These are phyloP conservation scores for Yarrowia keelungensis DNA, from an alignment of 805 yeast species.

Conservation along the genomic window DNA sequence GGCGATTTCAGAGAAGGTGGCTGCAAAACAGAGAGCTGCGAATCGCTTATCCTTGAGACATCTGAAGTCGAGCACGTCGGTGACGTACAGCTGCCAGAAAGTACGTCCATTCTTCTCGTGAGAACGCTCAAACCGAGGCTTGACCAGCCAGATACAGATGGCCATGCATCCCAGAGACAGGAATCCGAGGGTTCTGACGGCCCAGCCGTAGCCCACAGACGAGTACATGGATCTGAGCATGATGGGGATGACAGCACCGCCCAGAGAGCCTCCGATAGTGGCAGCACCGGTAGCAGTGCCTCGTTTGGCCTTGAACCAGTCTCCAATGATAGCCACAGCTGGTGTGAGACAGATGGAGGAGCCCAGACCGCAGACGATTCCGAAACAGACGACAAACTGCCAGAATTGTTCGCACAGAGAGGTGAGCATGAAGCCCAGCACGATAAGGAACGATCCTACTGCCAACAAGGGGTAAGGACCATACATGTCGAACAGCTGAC, in stretches of 20 bases:
- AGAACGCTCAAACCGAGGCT: slow-evolving; percentile 52
- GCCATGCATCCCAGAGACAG: slow-evolving; percentile 54
- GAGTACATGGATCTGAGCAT: slow-evolving; percentile 59
- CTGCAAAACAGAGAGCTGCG: slow-evolving; percentile 54
- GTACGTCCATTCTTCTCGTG: slow-evolving; percentile 16
- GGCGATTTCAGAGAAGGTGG: slow-evolving; percentile 57
- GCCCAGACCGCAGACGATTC: slow-evolving; percentile 64
- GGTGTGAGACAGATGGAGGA: slow-evolving; percentile 68
- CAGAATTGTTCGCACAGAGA: slow-evolving; percentile 62
- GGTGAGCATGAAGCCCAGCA: slow-evolving; percentile 63
- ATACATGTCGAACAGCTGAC: slow-evolving; percentile 66
- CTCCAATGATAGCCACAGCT: slow-evolving; percentile 65
- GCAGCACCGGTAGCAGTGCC: slow-evolving; percentile 63
- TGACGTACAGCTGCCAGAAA: slow-evolving; percentile 34
- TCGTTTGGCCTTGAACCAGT: slow-evolving; percentile 67
- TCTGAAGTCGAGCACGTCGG: slow-evolving; percentile 32
- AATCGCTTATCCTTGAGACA: slow-evolving; percentile 55
- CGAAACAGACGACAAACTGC: slow-evolving; percentile 68
- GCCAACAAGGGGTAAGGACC: slow-evolving; percentile 59
- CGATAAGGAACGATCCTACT: slow-evolving; percentile 56
- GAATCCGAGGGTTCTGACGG: slow-evolving; percentile 61
- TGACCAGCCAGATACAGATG: slow-evolving; percentile 52
- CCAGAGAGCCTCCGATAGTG: slow-evolving; percentile 63
- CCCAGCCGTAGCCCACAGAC: slow-evolving; percentile 65
- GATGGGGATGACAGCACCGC: slow-evolving; percentile 63